Base-by-base conservation (phyloP, 371 early-diverging fungal species). In the Funneliformis caledonium region DNA sequence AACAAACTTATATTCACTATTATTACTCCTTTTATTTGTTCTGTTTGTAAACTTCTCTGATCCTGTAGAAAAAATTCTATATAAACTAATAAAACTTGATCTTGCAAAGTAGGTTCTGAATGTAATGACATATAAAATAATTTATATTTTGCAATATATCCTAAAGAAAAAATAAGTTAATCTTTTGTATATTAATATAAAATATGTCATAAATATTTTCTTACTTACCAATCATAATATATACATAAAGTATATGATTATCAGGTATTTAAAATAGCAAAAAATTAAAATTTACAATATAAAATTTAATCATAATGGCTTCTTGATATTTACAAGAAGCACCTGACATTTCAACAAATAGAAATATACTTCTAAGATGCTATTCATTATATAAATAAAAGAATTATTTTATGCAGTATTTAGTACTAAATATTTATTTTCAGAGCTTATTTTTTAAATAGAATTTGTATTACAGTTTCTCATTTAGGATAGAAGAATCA, bases 201-300 rank as follows among this genome's bases (percentile, higher is more conserved):
- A 43, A 19, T 47, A 43, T 9, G 11, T 1, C 5, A 7, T 48
- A 37, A 9, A 69, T 11, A 11, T 16, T 2, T 14, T 50, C 2
- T 26, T 74, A 74, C 0, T 26, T 74, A 74, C 33, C 74, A 56
- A 74, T 31, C 0, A 33, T 48, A 14, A 72, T 43, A n/a, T 72
- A 72, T 4, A 26, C 6, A 42, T 19, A 72, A 9, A 19, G 4
- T n/a, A 72, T 72, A 19, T 19, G 7, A 47, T 72, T 19, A 9
- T 72, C 7, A 12, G n/a, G 1, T 19, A 19, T 70, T 19, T 47
- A 45, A 7, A 19, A 74, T 14, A 60, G 37, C 0, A 74, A 11
- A 48, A 74, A 74, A 16, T 74, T 74, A 50, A 74, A 37, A 5
- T 7, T 56, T 37, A 52, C 7, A 26, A 74, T 59, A 37, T 74